These are phyloP conservation scores for Verticillium tricorpus DNA, from an alignment of 2,329 filamentous ascomycete genomes.

Conservation along the genomic window DNA sequence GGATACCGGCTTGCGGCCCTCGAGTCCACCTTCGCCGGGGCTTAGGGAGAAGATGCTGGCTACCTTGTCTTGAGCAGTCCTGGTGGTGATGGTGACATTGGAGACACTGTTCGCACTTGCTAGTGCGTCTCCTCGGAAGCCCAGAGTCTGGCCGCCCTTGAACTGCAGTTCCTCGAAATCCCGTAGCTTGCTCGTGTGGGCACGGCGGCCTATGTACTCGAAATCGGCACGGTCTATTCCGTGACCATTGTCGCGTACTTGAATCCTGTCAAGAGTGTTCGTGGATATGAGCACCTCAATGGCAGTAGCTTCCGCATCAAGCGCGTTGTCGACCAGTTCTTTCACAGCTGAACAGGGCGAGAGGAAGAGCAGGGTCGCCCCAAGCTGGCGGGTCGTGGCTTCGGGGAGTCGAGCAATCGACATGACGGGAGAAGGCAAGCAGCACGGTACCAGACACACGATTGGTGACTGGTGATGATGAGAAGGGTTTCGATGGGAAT, in stretches of 20 bases:
- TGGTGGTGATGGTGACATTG: constrained; percentile 58
- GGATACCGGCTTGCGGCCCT: constrained; percentile 31
- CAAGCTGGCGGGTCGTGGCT: constrained; percentile 49
- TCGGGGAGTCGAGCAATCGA: constrained; percentile 45
- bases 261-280: constrained; percentile 65
- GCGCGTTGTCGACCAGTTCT: constrained; percentile 72
- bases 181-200: constrained; percentile 70
- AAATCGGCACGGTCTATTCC: constrained; percentile 64
- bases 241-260: constrained; percentile 69
- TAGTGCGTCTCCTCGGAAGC: constrained; percentile 72
- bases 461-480: neutral
- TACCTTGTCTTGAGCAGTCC: constrained; percentile 54
- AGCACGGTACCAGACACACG: neutral
- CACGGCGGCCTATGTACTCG: constrained; percentile 55
- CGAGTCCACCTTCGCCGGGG: constrained; percentile 33
- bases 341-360: constrained; percentile 63
- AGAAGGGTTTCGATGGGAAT: neutral
- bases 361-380: constrained; percentile 56
- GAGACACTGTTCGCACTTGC: constrained; percentile 60
- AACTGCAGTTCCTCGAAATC: constrained; percentile 56
- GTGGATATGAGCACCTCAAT: constrained; percentile 60
- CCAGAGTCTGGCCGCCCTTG: constrained; percentile 57
- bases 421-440: constrained; percentile 27
- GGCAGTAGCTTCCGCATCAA: constrained; percentile 65
- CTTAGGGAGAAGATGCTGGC: constrained; percentile 45